Conservation (phyloP, 805 yeast genomes). For the Ogataea wickerhamii region DNA sequence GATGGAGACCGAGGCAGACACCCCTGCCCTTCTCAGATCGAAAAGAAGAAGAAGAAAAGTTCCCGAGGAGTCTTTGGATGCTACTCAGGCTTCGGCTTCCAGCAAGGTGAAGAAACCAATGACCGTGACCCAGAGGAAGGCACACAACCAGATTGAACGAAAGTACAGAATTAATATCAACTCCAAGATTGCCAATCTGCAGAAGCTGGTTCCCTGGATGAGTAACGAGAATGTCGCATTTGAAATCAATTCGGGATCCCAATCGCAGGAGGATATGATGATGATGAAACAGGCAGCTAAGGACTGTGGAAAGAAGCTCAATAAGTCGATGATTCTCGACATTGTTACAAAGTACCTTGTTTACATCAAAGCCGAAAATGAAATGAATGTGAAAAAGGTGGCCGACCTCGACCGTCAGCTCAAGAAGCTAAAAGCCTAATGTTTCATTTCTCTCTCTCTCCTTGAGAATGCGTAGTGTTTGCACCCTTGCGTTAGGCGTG, state of each 20-base stretch:
- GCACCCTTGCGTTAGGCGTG: too few species aligned
- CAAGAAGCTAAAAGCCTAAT: slow-evolving; percentile 13
- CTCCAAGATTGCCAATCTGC: slow-evolving; percentile 65
- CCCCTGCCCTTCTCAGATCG: slow-evolving; percentile 1
- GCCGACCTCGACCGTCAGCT: slow-evolving; percentile 27
- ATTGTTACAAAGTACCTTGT: slow-evolving; percentile 62
- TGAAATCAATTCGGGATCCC: slow-evolving; percentile 42
- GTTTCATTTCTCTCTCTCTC: too few species aligned
- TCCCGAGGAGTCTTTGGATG: background rate
- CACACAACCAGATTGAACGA: slow-evolving; percentile 71
- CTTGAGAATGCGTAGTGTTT: too few species aligned
- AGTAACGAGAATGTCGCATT: slow-evolving; percentile 60
- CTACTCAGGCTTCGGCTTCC: background rate
- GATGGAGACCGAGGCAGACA: slow-evolving; percentile 5
- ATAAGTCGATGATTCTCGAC: slow-evolving; percentile 66
- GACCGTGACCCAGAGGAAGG: slow-evolving; percentile 51
- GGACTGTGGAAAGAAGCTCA: slow-evolving; percentile 40
- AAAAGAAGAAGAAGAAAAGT: slow-evolving; percentile 10
- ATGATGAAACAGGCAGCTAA: slow-evolving; percentile 8
- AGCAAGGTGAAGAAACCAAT: slow-evolving; percentile 27
- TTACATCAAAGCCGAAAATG: slow-evolving; percentile 49
- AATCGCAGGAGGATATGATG: slow-evolving; percentile 4
- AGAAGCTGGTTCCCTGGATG: slow-evolving; percentile 65
- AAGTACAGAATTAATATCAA: slow-evolving; percentile 69
- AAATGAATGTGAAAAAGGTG: slow-evolving; percentile 19